These are phyloP conservation scores for Colletotrichum graminicola DNA, from an alignment of 2,329 filamentous ascomycete species.

Conservation along the genomic window DNA sequence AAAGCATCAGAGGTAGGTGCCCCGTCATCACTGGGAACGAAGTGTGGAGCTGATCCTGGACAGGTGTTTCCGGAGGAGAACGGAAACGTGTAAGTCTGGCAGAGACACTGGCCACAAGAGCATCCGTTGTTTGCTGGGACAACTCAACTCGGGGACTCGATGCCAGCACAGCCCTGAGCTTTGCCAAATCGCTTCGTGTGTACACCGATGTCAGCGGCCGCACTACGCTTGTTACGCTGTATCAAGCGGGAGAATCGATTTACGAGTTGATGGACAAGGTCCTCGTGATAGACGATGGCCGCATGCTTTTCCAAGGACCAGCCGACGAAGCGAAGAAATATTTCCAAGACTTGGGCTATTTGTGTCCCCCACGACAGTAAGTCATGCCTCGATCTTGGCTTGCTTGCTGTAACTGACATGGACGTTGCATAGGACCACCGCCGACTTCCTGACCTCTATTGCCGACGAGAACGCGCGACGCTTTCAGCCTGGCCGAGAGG, in stretches of 20 bases:
- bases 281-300: conserved; percentile 79
- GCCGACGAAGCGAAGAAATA: conserved; percentile 75
- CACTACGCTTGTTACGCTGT: conserved; percentile 58
- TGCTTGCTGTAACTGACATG: conserved; percentile 67
- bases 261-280: conserved; percentile 79
- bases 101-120: conserved; percentile 80
- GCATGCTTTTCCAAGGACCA: conserved; percentile 82
- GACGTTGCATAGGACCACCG: conserved; percentile 61
- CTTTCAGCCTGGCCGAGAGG: conserved; percentile 71
- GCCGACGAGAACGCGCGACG: conserved; percentile 75
- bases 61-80: conserved; percentile 79
- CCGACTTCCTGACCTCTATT: conserved; percentile 77
- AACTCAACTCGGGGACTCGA: conserved; percentile 86
- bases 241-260: conserved; percentile 59
- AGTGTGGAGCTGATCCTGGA: not conserved
- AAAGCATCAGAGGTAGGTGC: conserved; percentile 70
- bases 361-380: conserved; percentile 63
- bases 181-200: conserved; percentile 75
- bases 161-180: conserved; percentile 82
- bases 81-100: conserved; percentile 84
- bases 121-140: conserved; percentile 82
- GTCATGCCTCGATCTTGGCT: conserved; percentile 44
- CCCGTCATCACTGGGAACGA: not conserved
- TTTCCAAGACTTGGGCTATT: conserved; percentile 81
- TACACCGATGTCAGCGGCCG: conserved; percentile 83